Evolutionary conservation across 768 basidiomycete genomes (phyloP), one percentile per base, ranked within the genome.

Genomic region (Termitomyces bulborhizus): DNA sequence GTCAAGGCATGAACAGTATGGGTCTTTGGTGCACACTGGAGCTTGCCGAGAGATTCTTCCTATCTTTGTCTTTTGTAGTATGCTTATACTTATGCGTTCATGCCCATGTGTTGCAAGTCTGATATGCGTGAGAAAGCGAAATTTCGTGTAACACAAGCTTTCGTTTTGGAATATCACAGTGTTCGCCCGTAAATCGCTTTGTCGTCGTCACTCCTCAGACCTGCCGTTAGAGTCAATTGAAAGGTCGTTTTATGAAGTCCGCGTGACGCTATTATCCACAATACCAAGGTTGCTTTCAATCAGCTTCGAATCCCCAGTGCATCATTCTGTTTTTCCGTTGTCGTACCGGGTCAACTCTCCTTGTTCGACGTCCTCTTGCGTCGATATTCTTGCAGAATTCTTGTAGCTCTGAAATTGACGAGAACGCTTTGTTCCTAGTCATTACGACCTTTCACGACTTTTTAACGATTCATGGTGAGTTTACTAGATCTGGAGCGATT

Each of bases 1-100:
- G 88, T 98, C 72, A 95, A 91, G 84, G 93, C 92, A 78, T 87
- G 73, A 83, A 71, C 42, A 37, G 40, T 34, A 15, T 46, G 56
- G 46, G 45, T 36, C 45, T 51, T 57, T 53, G 43, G 56, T 55
- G 56, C 41, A 47, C 44, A 53, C 51, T 46, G 50, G 56, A 60
- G 53, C 34, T 37, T 59, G 57, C 56, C 40, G 56, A 29, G 53
- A 63, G 53, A 58, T 65, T 52, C 54, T 62, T 57, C 43, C 46
- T 48, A 56, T 51, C 46, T 47, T 60, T 63, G 51, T 63, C 58
- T 61, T 64, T 52, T 64, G 48, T 64, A 63, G 48, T 64, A 63
- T 62, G 61, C 63, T 41, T 55, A 62, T 62, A 54, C 55, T 43
- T 50, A 47, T 54, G 53, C 54, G 54, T 49, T 43, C 51, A 58